Base-by-base conservation (phyloP, 1,139 yeast genomes). In the Fermentozyma sake region DNA sequence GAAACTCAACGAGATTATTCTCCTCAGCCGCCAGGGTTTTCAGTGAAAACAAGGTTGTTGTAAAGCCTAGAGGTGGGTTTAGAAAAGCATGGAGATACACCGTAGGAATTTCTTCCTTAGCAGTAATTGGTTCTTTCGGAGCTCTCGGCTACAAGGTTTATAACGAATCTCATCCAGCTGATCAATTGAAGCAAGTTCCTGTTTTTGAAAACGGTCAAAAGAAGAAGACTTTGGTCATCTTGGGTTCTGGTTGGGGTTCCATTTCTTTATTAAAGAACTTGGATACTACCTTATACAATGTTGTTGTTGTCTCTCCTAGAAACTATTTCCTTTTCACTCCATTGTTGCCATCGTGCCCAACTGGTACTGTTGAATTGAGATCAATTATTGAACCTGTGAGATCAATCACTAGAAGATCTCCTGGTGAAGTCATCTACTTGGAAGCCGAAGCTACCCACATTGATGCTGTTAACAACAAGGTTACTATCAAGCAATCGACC, bases 241-340 rank as follows among this genome's bases (percentile, higher is more conserved):
- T 89, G 45, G 96, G 97, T 34, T 76, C 95, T 23, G 96, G 96
- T 33, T 89, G 96, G 96, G 96, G 95, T 33, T 76, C 95, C 10
- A 78, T 83, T 29, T 76, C 91, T 3, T 62, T 87, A 42, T 69
- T 89, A 58, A 87, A 86, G 64, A 76, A 80, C 53, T 69, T 89
- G 55, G 96, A 89, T 55, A 81, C 96, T 28, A 66, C 89, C 24
- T 65, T 80, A 53, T 89, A 87, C 63, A 85, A 89, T 53, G 95
- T 89, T 30, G 79, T 85, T 31, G 79, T 89, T 31, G 82, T 89
- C 28, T 85, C 96, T 19, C 96, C 97, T 37, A 77, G 96, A 65
- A 87, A 87, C 70, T 87, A 86, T 69, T 89, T 89, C 61, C 68
- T 89, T 48, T 89, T 87, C 71, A 87, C 96, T 26, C 96, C 97